phyloP scores from a whole-genome alignment of 202 grass and related monocot species.

The Cymbopogon flexuosus region DNA sequence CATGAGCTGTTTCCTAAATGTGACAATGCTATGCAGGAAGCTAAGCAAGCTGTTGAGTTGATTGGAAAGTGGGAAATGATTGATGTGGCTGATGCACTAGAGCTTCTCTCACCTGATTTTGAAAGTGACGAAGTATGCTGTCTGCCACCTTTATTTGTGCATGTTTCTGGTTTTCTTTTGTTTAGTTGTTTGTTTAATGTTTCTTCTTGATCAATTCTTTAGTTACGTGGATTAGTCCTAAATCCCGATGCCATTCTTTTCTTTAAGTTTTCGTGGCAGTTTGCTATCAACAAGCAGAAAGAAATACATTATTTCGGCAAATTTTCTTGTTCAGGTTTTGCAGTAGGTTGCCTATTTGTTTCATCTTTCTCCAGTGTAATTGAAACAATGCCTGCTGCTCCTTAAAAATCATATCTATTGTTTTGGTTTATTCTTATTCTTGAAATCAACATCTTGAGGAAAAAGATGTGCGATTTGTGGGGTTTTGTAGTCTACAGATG shows the following conservation, averaged over 20 bases:
- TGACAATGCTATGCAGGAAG: slow-evolving; percentile 58
- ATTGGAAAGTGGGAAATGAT: slow-evolving; percentile 93
- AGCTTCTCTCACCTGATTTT: slow-evolving; percentile 91
- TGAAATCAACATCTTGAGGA: not conserved
- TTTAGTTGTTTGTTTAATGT: not conserved
- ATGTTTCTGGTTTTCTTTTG: slow-evolving; percentile 29
- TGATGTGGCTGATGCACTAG: slow-evolving; percentile 94
- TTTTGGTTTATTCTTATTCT: not conserved
- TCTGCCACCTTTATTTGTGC: slow-evolving; percentile 13
- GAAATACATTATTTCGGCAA: not conserved
- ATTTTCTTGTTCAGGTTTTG: slow-evolving; percentile 9
- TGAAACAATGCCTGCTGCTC: not conserved
- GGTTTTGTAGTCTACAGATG: not conserved
- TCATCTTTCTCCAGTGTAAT: not conserved
- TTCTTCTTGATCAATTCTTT: not conserved
- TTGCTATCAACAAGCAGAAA: not conserved
- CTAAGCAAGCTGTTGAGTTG: slow-evolving; percentile 94
- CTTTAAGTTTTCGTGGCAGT: not conserved
- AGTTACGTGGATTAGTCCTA: slow-evolving; percentile 3
- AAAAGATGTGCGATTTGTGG: not conserved
- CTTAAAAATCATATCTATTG: not conserved
- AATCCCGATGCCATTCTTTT: slow-evolving; percentile 6
- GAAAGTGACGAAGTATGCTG: slow-evolving; percentile 79
- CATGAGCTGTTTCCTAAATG: slow-evolving; percentile 9
- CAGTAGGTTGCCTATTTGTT: not conserved